Base-by-base conservation (phyloP, 371 early-diverging fungal species). In the Mucor velutinosus region DNA sequence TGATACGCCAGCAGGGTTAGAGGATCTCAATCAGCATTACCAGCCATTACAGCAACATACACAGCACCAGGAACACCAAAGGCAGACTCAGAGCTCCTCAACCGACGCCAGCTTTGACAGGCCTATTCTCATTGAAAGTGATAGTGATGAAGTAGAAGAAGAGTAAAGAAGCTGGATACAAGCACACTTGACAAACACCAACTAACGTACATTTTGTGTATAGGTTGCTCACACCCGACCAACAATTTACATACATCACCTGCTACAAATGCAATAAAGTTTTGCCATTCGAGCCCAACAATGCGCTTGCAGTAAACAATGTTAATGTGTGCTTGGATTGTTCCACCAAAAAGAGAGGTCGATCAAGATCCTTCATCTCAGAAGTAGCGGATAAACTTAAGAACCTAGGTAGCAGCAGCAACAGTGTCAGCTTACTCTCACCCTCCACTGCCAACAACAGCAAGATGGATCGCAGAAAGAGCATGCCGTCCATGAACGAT, bases 91-190 rank as follows among this genome's bases (percentile, higher is more conserved):
- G 19, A 12, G 19, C 8, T 1, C 39, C 3, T 17, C n/a, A 10
- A 43, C 30, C 2, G 49, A 56, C 4, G 45, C 45, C 19, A 19
- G 49, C 12, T 66, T 66, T 64, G 67, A 67, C 29, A 39, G 71
- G 19, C 71, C 71, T 17, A 71, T 71, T 29, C 35, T 71, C 7
- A 71, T 73, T 53, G 73, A 73, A 62, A 68, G 69, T 25, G 65
- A 73, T 39, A 65, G 66, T 59, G 73, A 73, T 29, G 73, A 67
- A 27, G 57, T 72, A 7, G 68, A 68, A 56, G 66, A 69, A 64
- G 71, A 71, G 71, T 71, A 66, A 33, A 14, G 12, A 53, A 51
- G 19, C 45, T 47, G 7, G 49, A 23, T 23, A 23, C 23, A 51
- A 51, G 10, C 5, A 37, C 12, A 25, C 51, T 23, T 25, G 23